Evolutionary conservation across 2,329 filamentous ascomycete species (phyloP).

Genomic region (Cladophialophora psammophila): DNA sequence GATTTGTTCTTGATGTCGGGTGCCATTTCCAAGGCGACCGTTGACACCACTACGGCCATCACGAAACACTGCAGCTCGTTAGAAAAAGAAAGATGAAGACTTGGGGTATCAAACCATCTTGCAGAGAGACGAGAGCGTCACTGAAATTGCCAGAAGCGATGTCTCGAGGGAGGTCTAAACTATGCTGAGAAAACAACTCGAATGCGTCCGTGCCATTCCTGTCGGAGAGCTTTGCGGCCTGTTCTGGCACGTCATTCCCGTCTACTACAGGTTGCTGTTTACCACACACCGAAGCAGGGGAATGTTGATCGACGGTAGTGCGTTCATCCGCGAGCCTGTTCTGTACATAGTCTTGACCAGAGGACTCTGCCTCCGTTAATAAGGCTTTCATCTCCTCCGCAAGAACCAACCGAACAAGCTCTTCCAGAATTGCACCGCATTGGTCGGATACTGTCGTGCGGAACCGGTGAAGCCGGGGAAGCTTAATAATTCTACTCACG

Average conservation of each 20-base stretch:
- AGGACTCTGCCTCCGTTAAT: slow-evolving; percentile 18
- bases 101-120: slow-evolving; percentile 24
- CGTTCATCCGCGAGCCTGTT: background rate
- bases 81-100: background rate
- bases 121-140: slow-evolving; percentile 32
- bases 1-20: slow-evolving; percentile 7
- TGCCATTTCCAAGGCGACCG: slow-evolving; percentile 1
- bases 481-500: slow-evolving; percentile 41
- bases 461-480: slow-evolving; percentile 30
- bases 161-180: slow-evolving; percentile 20
- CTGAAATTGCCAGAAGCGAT: slow-evolving; percentile 33
- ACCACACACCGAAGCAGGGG: background rate
- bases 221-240: background rate
- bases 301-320: background rate
- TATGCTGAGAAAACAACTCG: slow-evolving; percentile 17
- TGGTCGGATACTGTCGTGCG: slow-evolving; percentile 33
- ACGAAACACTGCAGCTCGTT: slow-evolving; percentile 25
- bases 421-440: slow-evolving; percentile 32
- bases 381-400: slow-evolving; percentile 34
- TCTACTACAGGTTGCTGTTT: background rate
- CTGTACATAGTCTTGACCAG: background rate
- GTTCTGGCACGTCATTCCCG: slow-evolving; percentile 1
- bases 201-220: background rate
- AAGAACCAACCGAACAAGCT: slow-evolving; percentile 31
- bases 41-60: slow-evolving; percentile 20